Conservation (phyloP, 805 yeast genomes). For the Spathaspora sp. region DNA sequence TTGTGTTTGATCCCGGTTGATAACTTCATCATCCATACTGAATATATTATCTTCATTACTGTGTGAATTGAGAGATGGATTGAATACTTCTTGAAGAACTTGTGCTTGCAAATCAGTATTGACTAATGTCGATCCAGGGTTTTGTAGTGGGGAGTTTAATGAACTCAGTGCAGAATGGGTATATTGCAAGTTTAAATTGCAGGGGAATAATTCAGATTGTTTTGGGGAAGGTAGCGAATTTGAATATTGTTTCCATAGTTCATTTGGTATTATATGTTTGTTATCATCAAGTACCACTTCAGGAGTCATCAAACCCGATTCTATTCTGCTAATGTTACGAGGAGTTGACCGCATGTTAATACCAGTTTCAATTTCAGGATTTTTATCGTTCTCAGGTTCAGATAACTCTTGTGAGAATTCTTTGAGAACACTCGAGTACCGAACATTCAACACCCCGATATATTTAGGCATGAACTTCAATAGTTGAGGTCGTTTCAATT, state of each 20-base stretch:
- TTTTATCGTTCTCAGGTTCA: not conserved
- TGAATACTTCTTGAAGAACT: slow-evolving; percentile 36
- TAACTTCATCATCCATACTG: slow-evolving; percentile 10
- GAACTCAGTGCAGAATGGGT: slow-evolving; percentile 7
- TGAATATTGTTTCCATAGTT: slow-evolving; percentile 64
- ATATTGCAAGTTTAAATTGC: slow-evolving; percentile 3
- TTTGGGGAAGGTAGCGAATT: slow-evolving; percentile 18
- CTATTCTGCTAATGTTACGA: not conserved
- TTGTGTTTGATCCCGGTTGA: not conserved
- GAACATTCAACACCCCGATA: slow-evolving; percentile 89
- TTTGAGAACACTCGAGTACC: slow-evolving; percentile 56
- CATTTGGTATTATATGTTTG: slow-evolving; percentile 84
- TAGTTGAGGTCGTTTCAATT: slow-evolving; percentile 69
- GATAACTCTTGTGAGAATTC: slow-evolving; percentile 15
- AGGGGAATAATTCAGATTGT: slow-evolving; percentile 4
- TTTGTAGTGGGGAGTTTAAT: slow-evolving; percentile 9
- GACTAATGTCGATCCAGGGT: slow-evolving; percentile 29
- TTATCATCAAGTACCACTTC: slow-evolving; percentile 93
- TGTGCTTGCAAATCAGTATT: slow-evolving; percentile 38
- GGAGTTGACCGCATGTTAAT: not conserved
- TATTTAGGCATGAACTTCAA: slow-evolving; percentile 88
- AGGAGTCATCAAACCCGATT: slow-evolving; percentile 28
- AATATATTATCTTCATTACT: slow-evolving; percentile 25
- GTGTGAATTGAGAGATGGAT: slow-evolving; percentile 15
- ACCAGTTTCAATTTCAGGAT: not conserved